These are phyloP conservation scores for Sugiyamaella smithiae DNA, from an alignment of 805 yeast genomes.

Conservation along the genomic window DNA sequence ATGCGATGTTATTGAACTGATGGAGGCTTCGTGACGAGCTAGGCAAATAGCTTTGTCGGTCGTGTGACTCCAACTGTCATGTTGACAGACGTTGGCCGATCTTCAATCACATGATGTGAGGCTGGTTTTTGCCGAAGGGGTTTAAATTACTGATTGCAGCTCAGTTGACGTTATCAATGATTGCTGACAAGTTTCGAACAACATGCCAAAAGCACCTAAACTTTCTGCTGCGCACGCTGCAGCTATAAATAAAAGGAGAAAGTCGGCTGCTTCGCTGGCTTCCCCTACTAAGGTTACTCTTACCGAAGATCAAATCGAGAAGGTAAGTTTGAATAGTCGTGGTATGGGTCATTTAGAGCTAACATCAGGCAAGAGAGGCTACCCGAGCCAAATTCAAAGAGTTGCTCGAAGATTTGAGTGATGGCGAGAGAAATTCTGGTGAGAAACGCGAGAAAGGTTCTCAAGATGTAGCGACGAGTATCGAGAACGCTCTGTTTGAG, in stretches of 20 bases:
- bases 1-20: no score
- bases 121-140: no score
- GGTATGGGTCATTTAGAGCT: not conserved
- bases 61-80: no score
- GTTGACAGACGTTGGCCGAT: no score
- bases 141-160: no score
- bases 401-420: conserved; percentile 6
- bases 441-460: conserved; percentile 1
- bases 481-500: conserved; percentile 28
- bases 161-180: not conserved
- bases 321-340: conserved; percentile 11
- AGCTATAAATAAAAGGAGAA: conserved; percentile 8
- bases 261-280: not conserved
- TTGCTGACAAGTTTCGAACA: not conserved
- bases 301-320: conserved; percentile 14
- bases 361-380: conserved; percentile 17
- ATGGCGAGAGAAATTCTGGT: not conserved
- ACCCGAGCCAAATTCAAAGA: conserved; percentile 13
- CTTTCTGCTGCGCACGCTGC: conserved; percentile 8
- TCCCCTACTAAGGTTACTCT: conserved; percentile 3
- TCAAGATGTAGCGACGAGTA: conserved; percentile 21
- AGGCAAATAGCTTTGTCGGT: no score
- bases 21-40: no score
- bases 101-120: no score
- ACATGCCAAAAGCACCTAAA: not conserved